Evolutionary conservation across 176 grass and related monocot genomes (phyloP).

Genomic region (Chloris gayana): DNA sequence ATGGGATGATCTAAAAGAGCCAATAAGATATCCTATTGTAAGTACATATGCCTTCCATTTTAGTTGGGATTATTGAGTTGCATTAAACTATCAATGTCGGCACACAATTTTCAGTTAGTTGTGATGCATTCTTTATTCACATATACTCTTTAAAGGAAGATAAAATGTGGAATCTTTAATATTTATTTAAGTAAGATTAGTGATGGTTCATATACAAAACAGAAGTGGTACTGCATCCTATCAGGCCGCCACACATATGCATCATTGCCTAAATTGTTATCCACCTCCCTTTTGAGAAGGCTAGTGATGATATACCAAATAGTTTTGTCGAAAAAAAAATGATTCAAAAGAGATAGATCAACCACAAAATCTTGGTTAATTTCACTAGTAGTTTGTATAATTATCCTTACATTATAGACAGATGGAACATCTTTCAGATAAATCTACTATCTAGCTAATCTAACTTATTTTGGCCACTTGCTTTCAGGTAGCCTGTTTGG

Average conservation of each 20-base stretch:
- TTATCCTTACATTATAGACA: conserved; percentile 10
- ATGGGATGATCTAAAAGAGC: conserved; percentile 52
- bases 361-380: conserved; percentile 28
- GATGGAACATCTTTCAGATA: conserved; percentile 18
- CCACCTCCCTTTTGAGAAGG: conserved; percentile 26
- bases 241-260: conserved; percentile 38
- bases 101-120: conserved; percentile 46
- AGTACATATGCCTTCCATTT: conserved; percentile 37
- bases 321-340: neutral
- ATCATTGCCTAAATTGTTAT: conserved; percentile 38
- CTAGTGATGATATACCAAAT: conserved; percentile 21
- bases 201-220: conserved; percentile 30
- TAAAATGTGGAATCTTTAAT: conserved; percentile 40
- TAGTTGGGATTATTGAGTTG: conserved; percentile 37
- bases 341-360: neutral
- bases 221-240: conserved; percentile 35
- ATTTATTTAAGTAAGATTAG: conserved; percentile 22
- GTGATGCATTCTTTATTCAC: conserved; percentile 31
- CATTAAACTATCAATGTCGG: conserved; percentile 45
- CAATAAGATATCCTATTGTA: conserved; percentile 43
- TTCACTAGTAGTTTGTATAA: neutral
- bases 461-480: conserved; percentile 11
- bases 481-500: conserved; percentile 45
- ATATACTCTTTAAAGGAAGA: conserved; percentile 35
- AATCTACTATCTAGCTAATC: conserved; percentile 27